A percentile compares a stretch with the other conserved stretches of the same genome.
phyloP scores from a whole-genome alignment of 768 basidiomycete genomes.

The Pulveroboletus frians region DNA sequence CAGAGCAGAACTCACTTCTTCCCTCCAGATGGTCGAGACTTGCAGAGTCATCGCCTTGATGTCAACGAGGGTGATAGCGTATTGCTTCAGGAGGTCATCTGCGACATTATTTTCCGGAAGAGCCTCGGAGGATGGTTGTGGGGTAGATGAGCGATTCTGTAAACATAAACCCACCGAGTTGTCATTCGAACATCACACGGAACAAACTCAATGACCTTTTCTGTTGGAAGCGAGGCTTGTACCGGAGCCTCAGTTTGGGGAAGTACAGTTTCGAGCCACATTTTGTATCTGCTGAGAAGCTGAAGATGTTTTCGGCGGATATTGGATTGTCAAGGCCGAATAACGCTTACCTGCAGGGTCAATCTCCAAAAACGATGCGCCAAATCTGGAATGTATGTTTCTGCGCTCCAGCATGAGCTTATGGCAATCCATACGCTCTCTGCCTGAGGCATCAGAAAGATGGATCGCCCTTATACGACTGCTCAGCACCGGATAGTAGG shows the following conservation, averaged over 20 bases:
- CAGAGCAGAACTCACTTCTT: slow-evolving; percentile 59
- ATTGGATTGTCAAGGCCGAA: background rate
- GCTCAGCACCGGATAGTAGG: background rate
- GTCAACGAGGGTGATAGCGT: slow-evolving; percentile 64
- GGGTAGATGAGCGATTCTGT: slow-evolving; percentile 48
- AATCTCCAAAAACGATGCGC: slow-evolving; percentile 86
- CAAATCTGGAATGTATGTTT: slow-evolving; percentile 80
- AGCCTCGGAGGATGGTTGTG: slow-evolving; percentile 44
- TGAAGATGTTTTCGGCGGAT: slow-evolving; percentile 26
- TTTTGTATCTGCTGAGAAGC: slow-evolving; percentile 76
- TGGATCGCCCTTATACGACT: slow-evolving; percentile 19
- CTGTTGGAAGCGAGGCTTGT: slow-evolving; percentile 32
- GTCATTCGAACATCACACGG: background rate
- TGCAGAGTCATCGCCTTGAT: slow-evolving; percentile 52
- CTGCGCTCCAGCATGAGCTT: slow-evolving; percentile 77
- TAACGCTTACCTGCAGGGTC: slow-evolving; percentile 67
- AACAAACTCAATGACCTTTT: slow-evolving; percentile 30
- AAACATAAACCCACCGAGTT: slow-evolving; percentile 12
- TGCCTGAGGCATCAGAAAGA: slow-evolving; percentile 60
- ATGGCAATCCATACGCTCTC: slow-evolving; percentile 69
- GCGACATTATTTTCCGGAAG: slow-evolving; percentile 49
- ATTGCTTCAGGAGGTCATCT: slow-evolving; percentile 68
- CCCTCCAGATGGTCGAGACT: slow-evolving; percentile 57
- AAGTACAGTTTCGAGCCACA: slow-evolving; percentile 65
- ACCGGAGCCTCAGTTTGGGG: slow-evolving; percentile 38